These are phyloP conservation scores for Arxiozyma slooffiae DNA, from an alignment of 1,139 yeast species.

Conservation along the genomic window DNA sequence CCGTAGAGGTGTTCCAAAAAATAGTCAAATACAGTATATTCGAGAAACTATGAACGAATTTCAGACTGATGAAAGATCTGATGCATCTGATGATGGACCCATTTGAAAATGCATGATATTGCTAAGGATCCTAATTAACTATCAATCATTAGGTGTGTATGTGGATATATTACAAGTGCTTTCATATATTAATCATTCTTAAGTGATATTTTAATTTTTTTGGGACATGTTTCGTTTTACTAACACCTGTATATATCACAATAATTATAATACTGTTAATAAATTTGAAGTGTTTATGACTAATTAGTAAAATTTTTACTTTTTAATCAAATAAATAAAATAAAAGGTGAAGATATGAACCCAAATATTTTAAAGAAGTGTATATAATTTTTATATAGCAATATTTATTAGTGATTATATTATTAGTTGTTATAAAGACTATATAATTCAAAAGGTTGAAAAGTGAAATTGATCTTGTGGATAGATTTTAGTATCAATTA, in stretches of 20 bases:
- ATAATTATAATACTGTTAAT: background rate
- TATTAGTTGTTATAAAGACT: background rate
- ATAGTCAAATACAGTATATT: conserved; percentile 4
- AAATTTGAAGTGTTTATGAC: no score
- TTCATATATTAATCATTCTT: no score
- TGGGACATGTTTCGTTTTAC: no score
- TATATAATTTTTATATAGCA: background rate
- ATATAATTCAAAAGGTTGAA: background rate
- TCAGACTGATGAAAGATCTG: conserved; percentile 19
- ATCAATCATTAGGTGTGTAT: background rate
- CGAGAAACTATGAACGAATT: conserved; percentile 3
- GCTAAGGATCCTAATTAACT: background rate
- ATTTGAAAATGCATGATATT: background rate
- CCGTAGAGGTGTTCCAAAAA: conserved; percentile 1
- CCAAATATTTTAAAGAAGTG: no score
- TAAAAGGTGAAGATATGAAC: background rate
- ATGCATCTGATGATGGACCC: conserved; percentile 23
- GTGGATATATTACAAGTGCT: background rate
- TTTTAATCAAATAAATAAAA: no score
- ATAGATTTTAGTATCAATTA: background rate
- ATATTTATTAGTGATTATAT: background rate
- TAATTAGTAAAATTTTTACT: no score
- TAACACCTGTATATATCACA: background rate
- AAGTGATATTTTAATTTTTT: background rate
- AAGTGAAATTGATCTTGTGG: no score